Conservation (phyloP, 208 protist species). For the Leishmania guyanensis region DNA sequence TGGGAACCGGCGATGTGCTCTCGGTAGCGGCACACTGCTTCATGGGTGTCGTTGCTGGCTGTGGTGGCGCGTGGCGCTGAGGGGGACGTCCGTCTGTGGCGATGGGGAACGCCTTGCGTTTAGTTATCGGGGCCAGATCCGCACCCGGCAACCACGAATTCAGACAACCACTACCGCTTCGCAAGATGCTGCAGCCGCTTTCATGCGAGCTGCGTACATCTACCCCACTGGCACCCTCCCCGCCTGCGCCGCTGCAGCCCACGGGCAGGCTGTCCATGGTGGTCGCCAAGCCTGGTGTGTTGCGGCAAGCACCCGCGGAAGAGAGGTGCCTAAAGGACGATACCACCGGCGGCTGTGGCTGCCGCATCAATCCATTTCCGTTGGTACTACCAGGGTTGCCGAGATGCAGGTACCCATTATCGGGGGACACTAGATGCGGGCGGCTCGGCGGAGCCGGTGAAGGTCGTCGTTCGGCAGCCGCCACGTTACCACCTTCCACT, state of each 20-base stretch:
- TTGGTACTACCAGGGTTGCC: background rate
- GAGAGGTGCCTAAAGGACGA: background rate
- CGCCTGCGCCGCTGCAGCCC: background rate
- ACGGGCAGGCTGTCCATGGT: conserved; percentile 6
- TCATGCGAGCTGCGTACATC: background rate
- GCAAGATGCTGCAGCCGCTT: background rate
- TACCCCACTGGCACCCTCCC: background rate
- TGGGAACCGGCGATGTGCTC: conserved; percentile 2
- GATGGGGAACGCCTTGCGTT: background rate
- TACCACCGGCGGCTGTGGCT: background rate
- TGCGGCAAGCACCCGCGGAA: conserved; percentile 1
- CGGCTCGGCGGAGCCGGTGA: background rate
- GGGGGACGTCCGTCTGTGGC: background rate
- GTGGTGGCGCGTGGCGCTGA: background rate
- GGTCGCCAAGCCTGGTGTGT: conserved; percentile 13
- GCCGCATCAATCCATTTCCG: background rate
- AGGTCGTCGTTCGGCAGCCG: background rate
- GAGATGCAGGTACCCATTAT: background rate
- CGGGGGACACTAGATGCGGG: background rate
- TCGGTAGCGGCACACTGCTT: background rate
- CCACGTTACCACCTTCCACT: background rate
- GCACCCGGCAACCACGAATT: background rate
- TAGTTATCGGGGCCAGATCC: background rate
- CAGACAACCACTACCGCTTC: background rate
- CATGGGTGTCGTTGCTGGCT: background rate